These are phyloP conservation scores for Aureobasidium pullulans DNA, from an alignment of 2,329 filamentous ascomycete species.

Conservation along the genomic window DNA sequence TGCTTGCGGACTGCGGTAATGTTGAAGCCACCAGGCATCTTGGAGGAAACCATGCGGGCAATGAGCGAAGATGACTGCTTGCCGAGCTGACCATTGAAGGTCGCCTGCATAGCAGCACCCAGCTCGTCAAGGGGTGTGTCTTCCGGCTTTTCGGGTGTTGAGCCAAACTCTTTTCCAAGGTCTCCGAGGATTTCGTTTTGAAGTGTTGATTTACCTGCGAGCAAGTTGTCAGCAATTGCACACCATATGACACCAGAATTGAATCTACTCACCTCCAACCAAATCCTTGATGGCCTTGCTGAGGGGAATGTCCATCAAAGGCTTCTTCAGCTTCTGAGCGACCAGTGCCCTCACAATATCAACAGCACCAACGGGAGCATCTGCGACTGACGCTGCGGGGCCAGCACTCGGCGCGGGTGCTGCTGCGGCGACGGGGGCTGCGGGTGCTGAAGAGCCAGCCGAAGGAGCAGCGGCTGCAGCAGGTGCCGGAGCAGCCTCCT, in stretches of 20 bases:
- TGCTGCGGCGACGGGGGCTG: slow-evolving; percentile 47
- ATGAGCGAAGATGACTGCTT: slow-evolving; percentile 93
- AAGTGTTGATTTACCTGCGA: slow-evolving; percentile 85
- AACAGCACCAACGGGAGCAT: slow-evolving; percentile 78
- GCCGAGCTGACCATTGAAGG: slow-evolving; percentile 97
- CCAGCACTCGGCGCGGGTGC: slow-evolving; percentile 63
- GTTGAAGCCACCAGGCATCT: slow-evolving; percentile 99
- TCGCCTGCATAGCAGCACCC: slow-evolving; percentile 89
- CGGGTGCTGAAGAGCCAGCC: slow-evolving; percentile 44
- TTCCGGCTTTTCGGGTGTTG: slow-evolving; percentile 96
- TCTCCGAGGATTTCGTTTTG: slow-evolving; percentile 99
- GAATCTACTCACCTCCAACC: slow-evolving; percentile 69
- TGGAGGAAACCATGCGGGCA: slow-evolving; percentile 91
- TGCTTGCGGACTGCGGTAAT: slow-evolving; percentile 95
- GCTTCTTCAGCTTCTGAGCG: slow-evolving; percentile 97
- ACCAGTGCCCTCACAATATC: slow-evolving; percentile 86
- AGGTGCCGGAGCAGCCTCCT: slow-evolving; percentile 51
- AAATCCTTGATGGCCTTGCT: slow-evolving; percentile 98
- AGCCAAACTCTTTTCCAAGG: slow-evolving; percentile 95
- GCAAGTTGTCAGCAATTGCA: background rate
- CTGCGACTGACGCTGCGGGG: slow-evolving; percentile 77
- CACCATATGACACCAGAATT: background rate
- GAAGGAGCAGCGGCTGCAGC: slow-evolving; percentile 37
- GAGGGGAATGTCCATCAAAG: slow-evolving; percentile 76
- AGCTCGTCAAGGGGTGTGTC: slow-evolving; percentile 94